Evolutionary conservation across 148 eudicot genomes (phyloP), one percentile per base, ranked within the genome.

Genomic region (Vaccinium corymbosum): DNA sequence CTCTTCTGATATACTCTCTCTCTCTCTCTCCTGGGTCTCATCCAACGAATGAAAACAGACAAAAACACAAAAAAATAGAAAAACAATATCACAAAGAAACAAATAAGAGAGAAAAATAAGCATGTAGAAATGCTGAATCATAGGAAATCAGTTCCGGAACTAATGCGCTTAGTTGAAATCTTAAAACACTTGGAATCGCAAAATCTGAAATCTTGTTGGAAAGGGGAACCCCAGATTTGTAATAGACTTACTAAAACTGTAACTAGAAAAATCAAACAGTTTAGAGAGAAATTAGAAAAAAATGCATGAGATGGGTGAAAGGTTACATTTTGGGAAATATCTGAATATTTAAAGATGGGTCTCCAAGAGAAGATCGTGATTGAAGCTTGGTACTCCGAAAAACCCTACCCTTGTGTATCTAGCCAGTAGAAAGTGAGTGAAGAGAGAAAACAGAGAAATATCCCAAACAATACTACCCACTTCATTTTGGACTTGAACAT

Each of bases 291-390:
- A 38, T 38, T 38, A 38, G 25, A 61, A 20, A 61, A 61, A 2
- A 20, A 27, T 16, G 38, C 12, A 22, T 9, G 68, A 61, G 68
- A n/a, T 61, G 68, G n/a, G 27, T 7, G 25, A 11, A 61, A 25
- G 12, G 81, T 91, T 92, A 94, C 95, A 89, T 51, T 86, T 66
- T 82, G 81, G 59, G 92, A 85, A 87, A 91, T 94, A 94, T 92
- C 91, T 78, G 94, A 82, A 89, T 82, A 88, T 46, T 86, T 87
- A 83, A 94, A 89, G 42, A 87, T 75, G 81, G 95, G 98, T 83
- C 93, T 89, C 98, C 98, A 94, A 81, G 93, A 90, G 82, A 94
- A 92, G 79, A 94, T 90, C 1, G 93, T 88, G 73, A 89, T 79
- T 53, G 91, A 91, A 78, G 90, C 87, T 49, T 90, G 88, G 79